These are phyloP conservation scores for Scedosporium dehoogii DNA, from an alignment of 2,329 filamentous ascomycete genomes.

Conservation along the genomic window DNA sequence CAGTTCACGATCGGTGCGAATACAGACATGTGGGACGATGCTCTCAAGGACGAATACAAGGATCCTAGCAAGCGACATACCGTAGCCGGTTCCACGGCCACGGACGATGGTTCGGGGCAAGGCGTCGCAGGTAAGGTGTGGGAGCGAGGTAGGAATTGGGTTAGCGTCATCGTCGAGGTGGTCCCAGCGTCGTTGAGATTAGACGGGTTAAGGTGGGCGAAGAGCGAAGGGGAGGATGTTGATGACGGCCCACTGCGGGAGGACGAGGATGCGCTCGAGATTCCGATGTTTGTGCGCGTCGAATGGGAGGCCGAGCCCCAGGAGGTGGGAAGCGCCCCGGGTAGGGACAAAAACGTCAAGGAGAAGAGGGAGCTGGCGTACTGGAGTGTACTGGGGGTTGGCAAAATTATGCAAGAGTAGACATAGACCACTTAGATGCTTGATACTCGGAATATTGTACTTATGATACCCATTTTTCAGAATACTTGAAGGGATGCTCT, in stretches of 20 bases:
- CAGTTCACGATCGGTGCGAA: slow-evolving; percentile 92
- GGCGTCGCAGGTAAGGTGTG: slow-evolving; percentile 92
- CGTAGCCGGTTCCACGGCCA: slow-evolving; percentile 35
- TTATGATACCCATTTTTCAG: slow-evolving; percentile 29
- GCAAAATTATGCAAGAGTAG: slow-evolving; percentile 55
- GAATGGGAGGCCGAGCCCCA: slow-evolving; percentile 75
- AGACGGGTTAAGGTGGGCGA: slow-evolving; percentile 21
- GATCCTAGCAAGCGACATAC: slow-evolving; percentile 24
- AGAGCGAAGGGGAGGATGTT: slow-evolving; percentile 24
- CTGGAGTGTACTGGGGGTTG: slow-evolving; percentile 88
- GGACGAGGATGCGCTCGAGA: slow-evolving; percentile 65
- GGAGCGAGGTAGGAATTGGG: slow-evolving; percentile 90
- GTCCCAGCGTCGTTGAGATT: slow-evolving; percentile 50
- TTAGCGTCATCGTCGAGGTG: slow-evolving; percentile 85
- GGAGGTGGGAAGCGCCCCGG: slow-evolving; percentile 46
- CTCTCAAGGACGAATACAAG: slow-evolving; percentile 48
- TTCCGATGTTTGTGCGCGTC: slow-evolving; percentile 85
- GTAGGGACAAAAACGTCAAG: slow-evolving; percentile 49
- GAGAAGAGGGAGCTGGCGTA: slow-evolving; percentile 87
- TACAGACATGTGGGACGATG: slow-evolving; percentile 81
- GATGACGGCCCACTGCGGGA: slow-evolving; percentile 40
- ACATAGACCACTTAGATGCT: background rate
- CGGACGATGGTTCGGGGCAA: slow-evolving; percentile 8
- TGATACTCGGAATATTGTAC: slow-evolving; percentile 1
- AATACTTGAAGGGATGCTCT: background rate